These are phyloP conservation scores for Ogataea degrootiae DNA, from an alignment of 805 yeast species.

Conservation along the genomic window DNA sequence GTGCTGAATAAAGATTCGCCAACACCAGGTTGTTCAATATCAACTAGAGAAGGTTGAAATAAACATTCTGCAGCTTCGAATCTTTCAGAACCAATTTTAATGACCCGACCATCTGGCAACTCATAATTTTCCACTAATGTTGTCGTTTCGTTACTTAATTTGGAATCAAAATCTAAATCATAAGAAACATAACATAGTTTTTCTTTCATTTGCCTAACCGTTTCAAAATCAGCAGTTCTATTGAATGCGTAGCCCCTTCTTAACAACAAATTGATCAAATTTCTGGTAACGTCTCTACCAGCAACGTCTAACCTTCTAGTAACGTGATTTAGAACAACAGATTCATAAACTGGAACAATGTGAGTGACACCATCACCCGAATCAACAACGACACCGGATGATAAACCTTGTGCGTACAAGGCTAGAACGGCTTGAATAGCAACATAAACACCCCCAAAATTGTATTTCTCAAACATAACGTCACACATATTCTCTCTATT, in stretches of 20 bases:
- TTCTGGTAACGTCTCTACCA: slow-evolving; percentile 97
- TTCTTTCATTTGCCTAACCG: slow-evolving; percentile 96
- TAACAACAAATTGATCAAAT: slow-evolving; percentile 81
- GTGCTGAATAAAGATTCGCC: slow-evolving; percentile 92
- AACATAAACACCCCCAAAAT: slow-evolving; percentile 88
- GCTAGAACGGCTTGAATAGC: slow-evolving; percentile 98
- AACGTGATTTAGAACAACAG: slow-evolving; percentile 91
- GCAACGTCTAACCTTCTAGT: slow-evolving; percentile 94
- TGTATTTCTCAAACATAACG: slow-evolving; percentile 87
- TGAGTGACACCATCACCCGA: slow-evolving; percentile 99
- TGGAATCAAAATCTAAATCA: slow-evolving; percentile 85
- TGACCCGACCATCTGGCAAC: slow-evolving; percentile 93
- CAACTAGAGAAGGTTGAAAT: slow-evolving; percentile 93
- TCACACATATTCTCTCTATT: slow-evolving; percentile 91
- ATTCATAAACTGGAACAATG: slow-evolving; percentile 95
- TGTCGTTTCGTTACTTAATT: slow-evolving; percentile 90
- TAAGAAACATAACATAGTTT: slow-evolving; percentile 93
- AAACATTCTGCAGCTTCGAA: slow-evolving; percentile 96
- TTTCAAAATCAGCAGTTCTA: slow-evolving; percentile 97
- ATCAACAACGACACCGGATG: slow-evolving; percentile 97
- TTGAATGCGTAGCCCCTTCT: slow-evolving; percentile 98
- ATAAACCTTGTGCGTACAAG: slow-evolving; percentile 91
- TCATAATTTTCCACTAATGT: slow-evolving; percentile 87
- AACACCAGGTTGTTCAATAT: slow-evolving; percentile 94
- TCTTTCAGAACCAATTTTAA: slow-evolving; percentile 91